phyloP scores from a whole-genome alignment of 1,284 basidiomycete genomes.

The Austropuccinia psidii region DNA sequence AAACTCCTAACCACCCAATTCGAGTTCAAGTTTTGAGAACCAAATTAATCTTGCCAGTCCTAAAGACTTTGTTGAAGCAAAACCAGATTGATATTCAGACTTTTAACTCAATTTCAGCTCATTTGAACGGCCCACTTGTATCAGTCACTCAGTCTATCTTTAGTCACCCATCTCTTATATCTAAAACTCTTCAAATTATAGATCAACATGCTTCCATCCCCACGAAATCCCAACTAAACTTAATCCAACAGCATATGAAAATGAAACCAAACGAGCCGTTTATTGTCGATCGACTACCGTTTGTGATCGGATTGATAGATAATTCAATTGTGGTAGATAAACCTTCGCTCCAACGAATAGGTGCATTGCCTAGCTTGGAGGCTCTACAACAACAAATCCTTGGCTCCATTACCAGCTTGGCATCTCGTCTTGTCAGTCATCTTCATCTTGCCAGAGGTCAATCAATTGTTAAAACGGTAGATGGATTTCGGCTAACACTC shows the following conservation, averaged over 20 bases:
- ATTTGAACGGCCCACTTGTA: not conserved
- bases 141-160: not conserved
- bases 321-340: not conserved
- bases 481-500: not conserved
- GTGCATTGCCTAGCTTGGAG: not conserved
- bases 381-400: not conserved
- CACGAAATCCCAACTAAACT: not conserved
- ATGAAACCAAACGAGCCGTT: not conserved
- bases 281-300: not conserved
- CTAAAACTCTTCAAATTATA: not conserved
- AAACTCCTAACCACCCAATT: not conserved
- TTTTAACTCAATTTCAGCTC: not conserved
- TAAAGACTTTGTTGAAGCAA: not conserved
- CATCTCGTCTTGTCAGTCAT: not conserved
- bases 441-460: not conserved
- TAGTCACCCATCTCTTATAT: not conserved
- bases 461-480: not conserved
- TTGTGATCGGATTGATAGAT: not conserved
- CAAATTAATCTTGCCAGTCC: slow-evolving; percentile 19
- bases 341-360: not conserved
- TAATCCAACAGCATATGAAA: not conserved
- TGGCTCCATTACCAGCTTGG: not conserved
- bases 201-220: not conserved
- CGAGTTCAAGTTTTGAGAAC: slow-evolving; percentile 29
- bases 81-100: not conserved